Evolutionary conservation across 2,329 filamentous ascomycete species (phyloP), one percentile per base, ranked within the genome.

Genomic region (Grosmannia penicillata): DNA sequence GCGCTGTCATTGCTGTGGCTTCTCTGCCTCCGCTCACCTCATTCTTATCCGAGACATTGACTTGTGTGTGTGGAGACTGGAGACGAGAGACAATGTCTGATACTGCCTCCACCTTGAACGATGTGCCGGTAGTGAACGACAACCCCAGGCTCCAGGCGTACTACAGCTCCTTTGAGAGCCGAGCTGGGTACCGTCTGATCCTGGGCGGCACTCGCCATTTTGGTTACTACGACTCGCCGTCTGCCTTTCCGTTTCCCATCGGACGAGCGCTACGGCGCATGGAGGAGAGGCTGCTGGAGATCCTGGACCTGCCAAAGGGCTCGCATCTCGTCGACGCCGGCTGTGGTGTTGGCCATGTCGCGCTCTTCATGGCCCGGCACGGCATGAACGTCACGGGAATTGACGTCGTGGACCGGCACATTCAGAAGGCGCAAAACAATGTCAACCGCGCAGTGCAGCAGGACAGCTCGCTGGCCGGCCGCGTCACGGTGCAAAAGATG

Each of bases 291-390:
- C 50, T 72, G 11, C 53, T 56, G 40, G 49, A 52, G 15, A 52
- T 49, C 2, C 47, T 70, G 9, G 45, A 47, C 13, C 52, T 67
- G 1, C 49, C 55, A 8, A 34, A 48, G 4, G 63, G 63, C 11
- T 51, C 63, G 0, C 50, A 50, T n/a, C 59, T 71, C 1, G 54
- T 72, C 7, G 68, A 73, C 45, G 67, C 67, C 1, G 66, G 68
- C 13, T 67, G 63, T 43, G 68, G 68, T 2, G 56, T 60, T 1
- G 68, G 60, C 13, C 56, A 64, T 42, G 67, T 72, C 13, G 66
- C 68, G 3, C 52, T 66, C 6, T 56, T 57, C 48, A 56, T 72
- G 56, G 68, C 65, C 7, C 44, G 50, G 17, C 45, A 51, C 31
- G 57, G 61, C 6, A 49, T 63, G 28, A 52, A 53, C 8, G 53